Conservation (phyloP, 2,329 filamentous ascomycete genomes). For the Aspergillus sp. region DNA sequence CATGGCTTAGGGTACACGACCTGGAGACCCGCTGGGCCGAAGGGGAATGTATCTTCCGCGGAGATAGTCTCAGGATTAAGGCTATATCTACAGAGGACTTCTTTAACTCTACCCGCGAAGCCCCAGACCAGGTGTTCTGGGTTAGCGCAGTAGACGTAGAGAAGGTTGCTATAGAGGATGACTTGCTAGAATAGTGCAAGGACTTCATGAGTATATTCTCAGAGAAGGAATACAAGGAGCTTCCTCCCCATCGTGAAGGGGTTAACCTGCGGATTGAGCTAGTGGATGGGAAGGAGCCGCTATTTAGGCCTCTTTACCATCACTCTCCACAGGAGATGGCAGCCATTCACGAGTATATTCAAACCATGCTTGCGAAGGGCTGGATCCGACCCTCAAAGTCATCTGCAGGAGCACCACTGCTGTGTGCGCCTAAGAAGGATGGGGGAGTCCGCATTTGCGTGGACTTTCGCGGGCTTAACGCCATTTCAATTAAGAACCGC, state of each 20-base stretch:
- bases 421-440: not conserved
- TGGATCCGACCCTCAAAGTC: not conserved
- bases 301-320: not conserved
- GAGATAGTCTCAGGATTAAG: not conserved
- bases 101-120: not conserved
- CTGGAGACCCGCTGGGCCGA: not conserved
- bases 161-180: not conserved
- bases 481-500: not conserved
- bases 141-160: not conserved
- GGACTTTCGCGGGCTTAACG: not conserved
- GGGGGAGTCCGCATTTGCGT: not conserved
- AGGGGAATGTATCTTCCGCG: not conserved
- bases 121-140: not conserved
- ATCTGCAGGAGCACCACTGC: not conserved
- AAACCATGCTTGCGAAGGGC: not conserved
- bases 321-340: not conserved
- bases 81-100: not conserved
- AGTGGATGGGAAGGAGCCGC: not conserved
- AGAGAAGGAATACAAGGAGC: not conserved
- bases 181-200: not conserved
- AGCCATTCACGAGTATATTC: not conserved
- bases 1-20: not conserved
- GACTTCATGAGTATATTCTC: not conserved
- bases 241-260: not conserved
- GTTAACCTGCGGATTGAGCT: not conserved